Percentiles rank a stretch among this genome's conserved stretches.
phyloP scores from a whole-genome alignment of 164 flowering plant species.

The Protea cynaroides region DNA sequence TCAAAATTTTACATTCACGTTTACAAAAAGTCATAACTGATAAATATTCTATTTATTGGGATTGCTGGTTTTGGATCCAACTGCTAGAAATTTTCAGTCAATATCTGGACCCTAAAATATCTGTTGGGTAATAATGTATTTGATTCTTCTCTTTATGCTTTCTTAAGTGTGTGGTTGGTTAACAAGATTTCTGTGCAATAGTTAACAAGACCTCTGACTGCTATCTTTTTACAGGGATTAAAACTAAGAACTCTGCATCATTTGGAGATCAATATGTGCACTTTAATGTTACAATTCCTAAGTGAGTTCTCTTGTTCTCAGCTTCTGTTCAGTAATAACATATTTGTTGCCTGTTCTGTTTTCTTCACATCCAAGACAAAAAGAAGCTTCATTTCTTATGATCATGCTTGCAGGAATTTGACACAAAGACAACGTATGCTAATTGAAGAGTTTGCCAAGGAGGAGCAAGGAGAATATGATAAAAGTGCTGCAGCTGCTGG shows the following conservation, averaged over 20 bases:
- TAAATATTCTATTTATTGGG: too few relatives aligned
- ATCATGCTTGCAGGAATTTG: constrained; percentile 47
- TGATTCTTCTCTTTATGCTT: too few relatives aligned
- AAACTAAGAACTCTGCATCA: constrained; percentile 39
- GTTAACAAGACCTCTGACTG: not conserved
- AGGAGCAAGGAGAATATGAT: constrained; percentile 66
- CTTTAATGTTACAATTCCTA: constrained; percentile 87
- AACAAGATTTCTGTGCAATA: too few relatives aligned
- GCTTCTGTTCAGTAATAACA: not conserved
- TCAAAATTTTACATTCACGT: too few relatives aligned
- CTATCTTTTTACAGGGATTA: constrained; percentile 55
- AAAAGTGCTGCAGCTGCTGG: constrained; percentile 55
- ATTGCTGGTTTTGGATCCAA: too few relatives aligned
- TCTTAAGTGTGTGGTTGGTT: too few relatives aligned
- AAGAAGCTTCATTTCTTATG: not conserved
- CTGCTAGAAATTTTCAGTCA: too few relatives aligned
- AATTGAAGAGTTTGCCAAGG: constrained; percentile 89
- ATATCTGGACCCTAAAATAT: too few relatives aligned
- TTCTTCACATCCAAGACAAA: not conserved
- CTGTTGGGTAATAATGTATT: too few relatives aligned
- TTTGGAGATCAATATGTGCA: constrained; percentile 92
- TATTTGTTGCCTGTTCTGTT: not conserved
- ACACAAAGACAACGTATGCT: constrained; percentile 69
- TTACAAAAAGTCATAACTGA: too few relatives aligned
- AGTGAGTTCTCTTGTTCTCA: constrained; percentile 40